A percentile compares a stretch with the other conserved stretches of the same genome.
Conservation (phyloP, 1,284 basidiomycete genomes). For the Athelia psychrophila region DNA sequence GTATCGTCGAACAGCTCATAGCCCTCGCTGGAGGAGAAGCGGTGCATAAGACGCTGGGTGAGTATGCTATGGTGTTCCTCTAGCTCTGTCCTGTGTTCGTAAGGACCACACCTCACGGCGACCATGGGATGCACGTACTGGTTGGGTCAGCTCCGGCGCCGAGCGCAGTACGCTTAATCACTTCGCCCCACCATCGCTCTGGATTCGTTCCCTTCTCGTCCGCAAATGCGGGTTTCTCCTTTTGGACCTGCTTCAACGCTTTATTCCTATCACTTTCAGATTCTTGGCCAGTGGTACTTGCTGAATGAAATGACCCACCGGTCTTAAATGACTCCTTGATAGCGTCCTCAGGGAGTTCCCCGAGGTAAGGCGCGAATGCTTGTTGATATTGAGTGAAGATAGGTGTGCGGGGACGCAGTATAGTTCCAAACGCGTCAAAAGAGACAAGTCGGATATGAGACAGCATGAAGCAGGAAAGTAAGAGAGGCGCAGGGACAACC, state of each 20-base stretch:
- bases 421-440: neutral
- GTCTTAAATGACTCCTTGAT: neutral
- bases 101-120: no score
- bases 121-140: conserved; percentile 11
- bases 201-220: conserved; percentile 39
- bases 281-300: neutral
- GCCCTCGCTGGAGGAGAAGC: conserved; percentile 68
- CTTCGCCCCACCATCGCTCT: conserved; percentile 69
- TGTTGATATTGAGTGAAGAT: neutral
- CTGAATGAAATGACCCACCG: neutral
- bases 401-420: neutral
- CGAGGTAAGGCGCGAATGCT: neutral
- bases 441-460: conserved; percentile 8
- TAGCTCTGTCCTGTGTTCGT: conserved; percentile 37
- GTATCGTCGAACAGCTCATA: conserved; percentile 67
- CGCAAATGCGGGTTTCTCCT: conserved; percentile 50
- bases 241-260: conserved; percentile 67
- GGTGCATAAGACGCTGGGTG: conserved; percentile 51
- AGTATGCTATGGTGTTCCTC: conserved; percentile 48
- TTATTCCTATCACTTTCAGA: neutral
- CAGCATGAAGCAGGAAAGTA: no score
- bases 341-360: neutral
- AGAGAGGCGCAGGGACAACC: no score
- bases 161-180: conserved; percentile 67
- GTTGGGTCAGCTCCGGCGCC: conserved; percentile 65